phyloP scores from a whole-genome alignment of 2,329 filamentous ascomycete species.

The Chaetoscypha palmicola region DNA sequence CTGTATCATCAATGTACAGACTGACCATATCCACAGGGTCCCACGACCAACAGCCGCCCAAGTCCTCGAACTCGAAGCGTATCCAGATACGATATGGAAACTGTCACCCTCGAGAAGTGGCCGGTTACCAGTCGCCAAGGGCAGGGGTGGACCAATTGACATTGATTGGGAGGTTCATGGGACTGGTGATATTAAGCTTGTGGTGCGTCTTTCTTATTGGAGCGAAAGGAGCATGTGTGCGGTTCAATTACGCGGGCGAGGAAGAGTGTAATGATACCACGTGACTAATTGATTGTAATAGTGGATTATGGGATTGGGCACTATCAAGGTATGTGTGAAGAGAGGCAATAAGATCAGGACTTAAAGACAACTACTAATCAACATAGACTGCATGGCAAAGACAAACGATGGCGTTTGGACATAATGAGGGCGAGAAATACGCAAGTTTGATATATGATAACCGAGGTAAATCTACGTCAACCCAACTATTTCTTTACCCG shows the following conservation, averaged over 20 bases:
- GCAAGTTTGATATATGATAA: slow-evolving; percentile 76
- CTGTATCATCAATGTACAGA: background rate
- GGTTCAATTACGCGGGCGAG: background rate
- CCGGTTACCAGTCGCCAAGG: slow-evolving; percentile 55
- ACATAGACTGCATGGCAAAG: slow-evolving; percentile 68
- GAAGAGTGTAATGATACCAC: slow-evolving; percentile 3
- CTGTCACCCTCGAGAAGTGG: slow-evolving; percentile 60
- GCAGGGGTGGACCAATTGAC: slow-evolving; percentile 66
- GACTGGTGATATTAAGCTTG: slow-evolving; percentile 60
- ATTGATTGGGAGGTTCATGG: slow-evolving; percentile 79
- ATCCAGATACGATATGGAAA: slow-evolving; percentile 58
- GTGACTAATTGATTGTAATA: slow-evolving; percentile 32
- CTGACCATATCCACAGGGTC: slow-evolving; percentile 12
- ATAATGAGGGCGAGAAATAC: slow-evolving; percentile 59
- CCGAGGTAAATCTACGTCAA: slow-evolving; percentile 41
- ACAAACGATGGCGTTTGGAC: slow-evolving; percentile 76
- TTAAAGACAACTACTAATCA: no score
- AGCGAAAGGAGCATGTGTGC: no score
- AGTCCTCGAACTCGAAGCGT: slow-evolving; percentile 59
- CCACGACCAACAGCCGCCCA: slow-evolving; percentile 43
- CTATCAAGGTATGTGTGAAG: slow-evolving; percentile 38
- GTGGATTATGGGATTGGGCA: slow-evolving; percentile 77
- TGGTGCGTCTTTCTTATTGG: no score
- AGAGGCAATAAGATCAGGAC: background rate
- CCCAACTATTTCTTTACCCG: no score